phyloP scores from a whole-genome alignment of 352 stramenopile species.

The Globisporangium abappressorium region DNA sequence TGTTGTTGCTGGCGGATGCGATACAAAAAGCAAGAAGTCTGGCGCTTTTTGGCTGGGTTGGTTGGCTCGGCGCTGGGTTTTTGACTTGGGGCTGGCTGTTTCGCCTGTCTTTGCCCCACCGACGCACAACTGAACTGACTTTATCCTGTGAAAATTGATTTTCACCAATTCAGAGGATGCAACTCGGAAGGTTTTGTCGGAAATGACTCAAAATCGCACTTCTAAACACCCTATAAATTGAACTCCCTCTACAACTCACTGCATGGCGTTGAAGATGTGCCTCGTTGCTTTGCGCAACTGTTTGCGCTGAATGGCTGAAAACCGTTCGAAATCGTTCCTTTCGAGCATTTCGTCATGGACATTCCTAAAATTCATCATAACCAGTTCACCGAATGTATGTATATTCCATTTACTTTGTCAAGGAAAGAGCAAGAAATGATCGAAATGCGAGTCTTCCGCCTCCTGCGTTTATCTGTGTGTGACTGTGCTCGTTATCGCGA shows the following conservation, averaged over 20 bases:
- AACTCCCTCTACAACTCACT: background rate
- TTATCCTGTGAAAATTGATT: background rate
- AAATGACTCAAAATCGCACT: background rate
- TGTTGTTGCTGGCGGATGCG: background rate
- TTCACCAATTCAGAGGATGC: background rate
- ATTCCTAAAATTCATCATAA: constrained; percentile 1
- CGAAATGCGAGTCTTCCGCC: background rate
- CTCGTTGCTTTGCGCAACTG: background rate
- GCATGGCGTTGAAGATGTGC: background rate
- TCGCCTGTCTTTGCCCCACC: background rate
- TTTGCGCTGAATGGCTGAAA: background rate
- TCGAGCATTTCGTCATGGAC: background rate
- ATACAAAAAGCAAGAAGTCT: constrained; percentile 1
- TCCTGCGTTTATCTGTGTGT: background rate
- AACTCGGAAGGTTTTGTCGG: background rate
- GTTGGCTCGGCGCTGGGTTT: background rate
- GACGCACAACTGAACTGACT: background rate
- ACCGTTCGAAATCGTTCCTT: background rate
- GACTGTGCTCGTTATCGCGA: background rate
- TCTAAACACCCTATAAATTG: background rate
- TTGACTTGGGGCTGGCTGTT: background rate
- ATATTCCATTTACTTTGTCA: background rate
- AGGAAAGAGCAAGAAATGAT: background rate
- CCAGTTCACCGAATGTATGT: background rate
- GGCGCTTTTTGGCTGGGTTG: background rate